A percentile compares a stretch with the other conserved stretches of the same genome.
phyloP scores from a whole-genome alignment of 1,284 basidiomycete genomes.

The Cutaneotrichosporon cavernicola region DNA sequence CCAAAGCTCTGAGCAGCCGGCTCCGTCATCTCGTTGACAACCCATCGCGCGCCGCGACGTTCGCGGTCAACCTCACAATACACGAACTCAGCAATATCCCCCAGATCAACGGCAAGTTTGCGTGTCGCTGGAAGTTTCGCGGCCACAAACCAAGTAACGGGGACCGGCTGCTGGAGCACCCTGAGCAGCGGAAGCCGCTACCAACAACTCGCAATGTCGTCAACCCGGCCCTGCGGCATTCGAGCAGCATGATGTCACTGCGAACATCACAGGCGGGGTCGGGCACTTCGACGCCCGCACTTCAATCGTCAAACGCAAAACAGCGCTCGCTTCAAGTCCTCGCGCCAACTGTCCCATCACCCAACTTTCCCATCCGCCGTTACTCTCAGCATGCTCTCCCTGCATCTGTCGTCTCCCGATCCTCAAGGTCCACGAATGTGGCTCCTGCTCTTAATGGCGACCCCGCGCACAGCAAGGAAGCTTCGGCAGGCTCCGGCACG shows the following conservation, averaged over 20 bases:
- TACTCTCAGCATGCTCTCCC: conserved; percentile 5
- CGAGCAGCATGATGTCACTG: conserved; percentile 10
- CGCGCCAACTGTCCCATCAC: not conserved
- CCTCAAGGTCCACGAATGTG: not conserved
- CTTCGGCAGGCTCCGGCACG: conserved; percentile 2
- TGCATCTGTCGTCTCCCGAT: not conserved
- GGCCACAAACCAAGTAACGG: conserved; percentile 33
- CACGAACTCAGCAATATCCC: conserved; percentile 49
- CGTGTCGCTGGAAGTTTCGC: conserved; percentile 44
- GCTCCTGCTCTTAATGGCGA: not conserved
- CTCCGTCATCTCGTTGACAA: conserved; percentile 39
- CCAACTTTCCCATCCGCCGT: not conserved
- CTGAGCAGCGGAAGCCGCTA: conserved; percentile 14
- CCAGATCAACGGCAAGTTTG: conserved; percentile 43
- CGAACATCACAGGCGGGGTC: not conserved
- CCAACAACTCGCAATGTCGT: not conserved
- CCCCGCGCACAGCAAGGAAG: not conserved
- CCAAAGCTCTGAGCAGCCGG: not conserved
- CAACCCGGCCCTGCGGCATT: conserved; percentile 1
- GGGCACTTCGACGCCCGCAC: conserved; percentile 1
- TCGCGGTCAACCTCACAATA: conserved; percentile 37
- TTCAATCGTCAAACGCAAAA: not conserved
- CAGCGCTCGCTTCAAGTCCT: conserved; percentile 2
- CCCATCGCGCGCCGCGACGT: conserved; percentile 31
- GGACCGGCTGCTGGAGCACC: conserved; percentile 16